Conservation (phyloP, 345 rosid genomes). For the Salix brachista region DNA sequence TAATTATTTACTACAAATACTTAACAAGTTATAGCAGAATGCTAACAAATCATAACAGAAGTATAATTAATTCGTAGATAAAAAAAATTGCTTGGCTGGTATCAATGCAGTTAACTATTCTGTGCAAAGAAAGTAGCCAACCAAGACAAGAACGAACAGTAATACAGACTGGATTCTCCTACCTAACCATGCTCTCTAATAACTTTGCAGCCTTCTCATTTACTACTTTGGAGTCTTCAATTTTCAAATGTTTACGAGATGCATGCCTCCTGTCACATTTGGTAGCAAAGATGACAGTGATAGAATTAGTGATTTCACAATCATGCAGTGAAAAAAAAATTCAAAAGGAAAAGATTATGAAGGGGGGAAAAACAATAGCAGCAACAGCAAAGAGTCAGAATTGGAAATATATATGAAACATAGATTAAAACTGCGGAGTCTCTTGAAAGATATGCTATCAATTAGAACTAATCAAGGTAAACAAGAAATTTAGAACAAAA, state of each 20-base stretch:
- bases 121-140: no score
- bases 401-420: no score
- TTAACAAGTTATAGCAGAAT: no score
- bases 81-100: no score
- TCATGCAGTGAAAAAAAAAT: not conserved
- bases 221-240: conserved; percentile 36
- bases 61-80: no score
- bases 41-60: no score
- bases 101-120: no score
- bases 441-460: no score
- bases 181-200: conserved; percentile 67
- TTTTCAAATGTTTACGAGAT: conserved; percentile 40
- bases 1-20: not conserved
- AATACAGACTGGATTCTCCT: conserved; percentile 3
- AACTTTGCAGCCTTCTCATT: conserved; percentile 55
- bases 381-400: not conserved
- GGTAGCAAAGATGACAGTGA: not conserved
- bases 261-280: conserved; percentile 55
- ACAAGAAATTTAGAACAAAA: no score
- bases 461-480: no score
- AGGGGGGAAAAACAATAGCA: not conserved
- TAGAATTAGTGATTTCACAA: conserved; percentile 4
- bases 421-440: no score
- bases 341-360: not conserved
- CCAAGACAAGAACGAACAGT: no score